phyloP scores from a whole-genome alignment of 495 filamentous ascomycete species.

The Aspergillus olivimuriae region DNA sequence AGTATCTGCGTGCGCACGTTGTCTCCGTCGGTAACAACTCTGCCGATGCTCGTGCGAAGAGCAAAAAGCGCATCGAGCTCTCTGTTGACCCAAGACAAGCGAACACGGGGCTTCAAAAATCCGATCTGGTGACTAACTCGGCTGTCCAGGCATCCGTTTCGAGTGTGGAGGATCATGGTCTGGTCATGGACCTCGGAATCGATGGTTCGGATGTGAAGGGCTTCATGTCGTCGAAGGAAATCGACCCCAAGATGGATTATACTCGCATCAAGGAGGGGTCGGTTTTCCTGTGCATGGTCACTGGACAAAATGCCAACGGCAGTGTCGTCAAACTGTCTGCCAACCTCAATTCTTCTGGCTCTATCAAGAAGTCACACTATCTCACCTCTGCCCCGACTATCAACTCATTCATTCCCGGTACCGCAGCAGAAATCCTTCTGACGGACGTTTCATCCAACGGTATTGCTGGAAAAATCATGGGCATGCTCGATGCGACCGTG shows the following conservation, averaged over 20 bases:
- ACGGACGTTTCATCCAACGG: slow-evolving; percentile 57
- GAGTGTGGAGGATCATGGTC: slow-evolving; percentile 91
- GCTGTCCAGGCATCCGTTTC: slow-evolving; percentile 80
- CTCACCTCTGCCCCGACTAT: slow-evolving; percentile 76
- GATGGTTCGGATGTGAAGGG: slow-evolving; percentile 60
- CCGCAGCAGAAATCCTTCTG: slow-evolving; percentile 77
- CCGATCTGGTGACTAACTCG: slow-evolving; percentile 62
- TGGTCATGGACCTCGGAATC: slow-evolving; percentile 87
- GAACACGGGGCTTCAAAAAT: slow-evolving; percentile 64
- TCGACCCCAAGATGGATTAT: slow-evolving; percentile 53
- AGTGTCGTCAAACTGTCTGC: slow-evolving; percentile 84
- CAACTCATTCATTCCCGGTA: slow-evolving; percentile 83
- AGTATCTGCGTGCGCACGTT: slow-evolving; percentile 84
- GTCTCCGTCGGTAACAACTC: slow-evolving; percentile 54
- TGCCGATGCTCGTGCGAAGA: slow-evolving; percentile 56
- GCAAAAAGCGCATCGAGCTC: slow-evolving; percentile 76
- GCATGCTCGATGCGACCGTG: slow-evolving; percentile 78
- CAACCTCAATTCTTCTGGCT: slow-evolving; percentile 56
- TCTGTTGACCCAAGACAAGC: slow-evolving; percentile 68
- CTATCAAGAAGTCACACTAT: slow-evolving; percentile 63
- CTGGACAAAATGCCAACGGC: slow-evolving; percentile 65
- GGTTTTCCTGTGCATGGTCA: slow-evolving; percentile 77
- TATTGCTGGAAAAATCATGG: slow-evolving; percentile 86
- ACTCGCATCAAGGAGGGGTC: slow-evolving; percentile 67
- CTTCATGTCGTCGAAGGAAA: slow-evolving; percentile 85